Evolutionary conservation across 2,329 filamentous ascomycete species (phyloP).

Genomic region (Stagonosporopsis rhizophila): DNA sequence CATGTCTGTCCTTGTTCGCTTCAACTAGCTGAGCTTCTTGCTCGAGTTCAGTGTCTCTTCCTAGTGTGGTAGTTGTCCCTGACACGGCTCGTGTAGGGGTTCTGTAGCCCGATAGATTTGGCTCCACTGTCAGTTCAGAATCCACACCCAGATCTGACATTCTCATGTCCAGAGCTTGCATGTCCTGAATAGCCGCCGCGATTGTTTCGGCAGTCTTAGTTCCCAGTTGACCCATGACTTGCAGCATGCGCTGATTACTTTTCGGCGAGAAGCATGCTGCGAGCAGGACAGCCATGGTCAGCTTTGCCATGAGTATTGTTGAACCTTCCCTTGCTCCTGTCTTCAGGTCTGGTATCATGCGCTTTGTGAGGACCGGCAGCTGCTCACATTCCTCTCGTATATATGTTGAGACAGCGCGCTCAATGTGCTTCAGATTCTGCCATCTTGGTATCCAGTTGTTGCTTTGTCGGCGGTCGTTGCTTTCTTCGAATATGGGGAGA

Average conservation of each 20-base stretch:
- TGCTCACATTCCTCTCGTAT: slow-evolving; percentile 55
- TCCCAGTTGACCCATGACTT: slow-evolving; percentile 49
- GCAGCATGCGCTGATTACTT: slow-evolving; percentile 57
- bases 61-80: slow-evolving; percentile 35
- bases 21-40: slow-evolving; percentile 59
- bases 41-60: slow-evolving; percentile 56
- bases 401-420: slow-evolving; percentile 57
- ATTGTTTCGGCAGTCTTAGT: slow-evolving; percentile 48
- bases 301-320: slow-evolving; percentile 49
- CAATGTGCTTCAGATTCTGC: slow-evolving; percentile 61
- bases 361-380: slow-evolving; percentile 49
- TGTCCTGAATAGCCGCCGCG: slow-evolving; percentile 50
- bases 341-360: slow-evolving; percentile 56
- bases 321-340: slow-evolving; percentile 56
- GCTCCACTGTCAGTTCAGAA: slow-evolving; percentile 44
- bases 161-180: slow-evolving; percentile 46
- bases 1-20: slow-evolving; percentile 55
- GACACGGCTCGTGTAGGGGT: slow-evolving; percentile 44
- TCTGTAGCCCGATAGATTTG: slow-evolving; percentile 40
- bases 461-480: slow-evolving; percentile 47
- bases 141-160: slow-evolving; percentile 48
- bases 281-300: slow-evolving; percentile 58
- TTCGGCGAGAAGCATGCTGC: slow-evolving; percentile 57
- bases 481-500: slow-evolving; percentile 55
- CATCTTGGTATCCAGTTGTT: slow-evolving; percentile 60